A percentile compares a stretch with the other conserved stretches of the same genome.
These are phyloP conservation scores for Lactarius pseudohatsudake DNA, from an alignment of 768 basidiomycete species.

Conservation along the genomic window DNA sequence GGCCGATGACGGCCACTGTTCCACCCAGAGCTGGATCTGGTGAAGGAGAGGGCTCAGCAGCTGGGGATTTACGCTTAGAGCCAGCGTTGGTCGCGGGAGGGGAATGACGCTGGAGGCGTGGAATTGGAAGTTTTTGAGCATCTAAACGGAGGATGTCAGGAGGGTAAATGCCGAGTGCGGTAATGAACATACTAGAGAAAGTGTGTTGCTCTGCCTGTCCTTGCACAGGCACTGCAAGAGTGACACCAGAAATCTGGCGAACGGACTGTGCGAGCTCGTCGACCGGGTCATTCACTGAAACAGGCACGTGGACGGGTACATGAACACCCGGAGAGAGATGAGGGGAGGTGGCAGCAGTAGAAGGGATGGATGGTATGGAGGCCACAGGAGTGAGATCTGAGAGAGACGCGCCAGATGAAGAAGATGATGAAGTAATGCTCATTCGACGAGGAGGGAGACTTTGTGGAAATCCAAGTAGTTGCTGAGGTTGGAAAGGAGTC, in stretches of 20 bases:
- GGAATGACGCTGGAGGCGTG: conserved; percentile 52
- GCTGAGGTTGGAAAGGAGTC: conserved; percentile 20
- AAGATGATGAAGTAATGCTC: conserved; percentile 55
- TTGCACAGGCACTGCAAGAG: conserved; percentile 41
- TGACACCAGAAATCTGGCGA: conserved; percentile 40
- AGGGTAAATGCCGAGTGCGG: background rate
- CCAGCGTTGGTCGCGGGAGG: conserved; percentile 41
- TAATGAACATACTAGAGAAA: conserved; percentile 28
- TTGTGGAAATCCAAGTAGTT: conserved; percentile 25
- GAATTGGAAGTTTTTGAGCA: conserved; percentile 43
- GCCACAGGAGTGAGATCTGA: conserved; percentile 45
- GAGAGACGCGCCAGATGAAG: conserved; percentile 54
- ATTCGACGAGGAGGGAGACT: conserved; percentile 40
- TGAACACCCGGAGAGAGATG: conserved; percentile 45
- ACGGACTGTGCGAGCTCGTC: conserved; percentile 41
- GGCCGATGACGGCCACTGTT: conserved; percentile 34
- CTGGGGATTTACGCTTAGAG: conserved; percentile 29
- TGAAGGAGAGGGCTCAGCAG: conserved; percentile 24
- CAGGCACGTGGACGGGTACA: conserved; percentile 28
- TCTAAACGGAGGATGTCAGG: conserved; percentile 17
- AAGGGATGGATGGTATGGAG: conserved; percentile 12
- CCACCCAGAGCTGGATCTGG: conserved; percentile 28
- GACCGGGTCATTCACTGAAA: conserved; percentile 34
- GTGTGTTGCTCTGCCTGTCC: conserved; percentile 37
- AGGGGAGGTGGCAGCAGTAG: conserved; percentile 7